Percentiles rank a stretch among this genome's conserved stretches.
phyloP scores from a whole-genome alignment of 2,329 filamentous ascomycete genomes.

The Aspergillus costaricaensis region DNA sequence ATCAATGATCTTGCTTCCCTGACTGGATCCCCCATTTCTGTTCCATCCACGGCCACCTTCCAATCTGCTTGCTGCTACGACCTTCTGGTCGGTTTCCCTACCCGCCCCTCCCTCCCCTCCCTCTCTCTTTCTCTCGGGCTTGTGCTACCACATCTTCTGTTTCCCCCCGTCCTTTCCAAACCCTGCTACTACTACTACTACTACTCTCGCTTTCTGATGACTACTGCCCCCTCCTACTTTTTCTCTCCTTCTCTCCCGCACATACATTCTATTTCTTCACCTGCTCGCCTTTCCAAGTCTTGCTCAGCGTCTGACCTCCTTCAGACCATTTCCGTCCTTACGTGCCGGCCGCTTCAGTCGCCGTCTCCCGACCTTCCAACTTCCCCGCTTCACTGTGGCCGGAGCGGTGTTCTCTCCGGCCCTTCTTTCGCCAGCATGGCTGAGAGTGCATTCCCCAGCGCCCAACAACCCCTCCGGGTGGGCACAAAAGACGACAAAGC shows the following conservation, averaged over 20 bases:
- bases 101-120: slow-evolving; percentile 25
- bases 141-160: slow-evolving; percentile 5
- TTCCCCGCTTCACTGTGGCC: slow-evolving; percentile 27
- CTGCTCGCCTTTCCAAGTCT: neutral
- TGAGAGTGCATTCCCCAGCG: slow-evolving; percentile 71
- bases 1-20: slow-evolving; percentile 8
- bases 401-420: slow-evolving; percentile 33
- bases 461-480: slow-evolving; percentile 79
- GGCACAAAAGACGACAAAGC: slow-evolving; percentile 64
- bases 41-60: neutral
- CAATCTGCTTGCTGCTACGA: neutral
- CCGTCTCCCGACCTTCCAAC: slow-evolving; percentile 61
- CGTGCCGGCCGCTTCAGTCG: slow-evolving; percentile 57
- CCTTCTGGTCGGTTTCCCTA: slow-evolving; percentile 24
- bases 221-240: slow-evolving; percentile 4
- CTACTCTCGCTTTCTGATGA: neutral
- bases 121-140: slow-evolving; percentile 14
- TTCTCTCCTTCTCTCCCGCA: neutral
- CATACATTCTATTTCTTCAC: neutral
- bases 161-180: neutral
- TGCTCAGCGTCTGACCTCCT: slow-evolving; percentile 56
- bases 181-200: neutral
- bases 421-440: slow-evolving; percentile 58
- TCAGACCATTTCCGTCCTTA: slow-evolving; percentile 64
- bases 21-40: neutral